Evolutionary conservation across 192 early-diverging fungal genomes (phyloP).

Genomic region (Podila epigama): DNA sequence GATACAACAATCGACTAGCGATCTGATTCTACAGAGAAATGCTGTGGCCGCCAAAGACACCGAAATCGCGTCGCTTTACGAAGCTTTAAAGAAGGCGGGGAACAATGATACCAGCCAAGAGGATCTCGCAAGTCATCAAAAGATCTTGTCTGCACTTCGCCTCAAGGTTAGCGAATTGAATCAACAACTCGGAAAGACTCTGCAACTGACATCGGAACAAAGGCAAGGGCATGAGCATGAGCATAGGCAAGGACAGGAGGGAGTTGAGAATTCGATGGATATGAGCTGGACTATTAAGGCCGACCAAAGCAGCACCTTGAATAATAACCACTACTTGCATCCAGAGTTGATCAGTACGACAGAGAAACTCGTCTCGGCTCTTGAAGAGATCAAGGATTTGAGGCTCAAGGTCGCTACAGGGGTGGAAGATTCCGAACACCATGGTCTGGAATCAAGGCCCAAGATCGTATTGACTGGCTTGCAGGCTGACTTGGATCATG

Average conservation of each 20-base stretch:
- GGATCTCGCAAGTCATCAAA: not conserved
- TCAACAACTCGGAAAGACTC: not conserved
- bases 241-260: too few species aligned
- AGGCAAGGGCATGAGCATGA: too few species aligned
- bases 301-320: too few species aligned
- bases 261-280: not conserved
- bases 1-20: not conserved
- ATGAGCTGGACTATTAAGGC: too few species aligned
- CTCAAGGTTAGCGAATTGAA: not conserved
- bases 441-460: not conserved
- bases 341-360: not conserved
- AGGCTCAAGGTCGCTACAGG: not conserved
- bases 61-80: not conserved
- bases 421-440: not conserved
- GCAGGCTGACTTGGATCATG: not conserved
- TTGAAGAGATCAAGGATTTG: not conserved
- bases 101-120: not conserved
- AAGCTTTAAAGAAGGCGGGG: not conserved
- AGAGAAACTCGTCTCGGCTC: not conserved
- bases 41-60: not conserved
- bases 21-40: not conserved
- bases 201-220: not conserved
- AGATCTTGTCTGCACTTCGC: not conserved
- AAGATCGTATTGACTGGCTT: not conserved
- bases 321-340: too few species aligned